phyloP scores from a whole-genome alignment of 2,329 filamentous ascomycete species.

The Hymenoscyphus repandus region DNA sequence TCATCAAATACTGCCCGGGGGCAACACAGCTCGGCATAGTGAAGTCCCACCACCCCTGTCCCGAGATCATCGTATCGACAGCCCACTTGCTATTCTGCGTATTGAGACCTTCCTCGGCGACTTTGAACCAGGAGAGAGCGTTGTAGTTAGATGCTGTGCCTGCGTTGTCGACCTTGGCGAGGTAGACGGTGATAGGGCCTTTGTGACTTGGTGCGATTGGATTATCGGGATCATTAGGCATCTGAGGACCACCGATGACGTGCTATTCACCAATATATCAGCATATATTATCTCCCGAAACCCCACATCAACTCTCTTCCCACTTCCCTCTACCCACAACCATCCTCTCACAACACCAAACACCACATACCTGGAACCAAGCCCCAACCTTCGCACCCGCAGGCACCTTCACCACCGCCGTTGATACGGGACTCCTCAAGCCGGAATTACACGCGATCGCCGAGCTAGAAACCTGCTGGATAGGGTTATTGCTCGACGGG shows the following conservation, averaged over 20 bases:
- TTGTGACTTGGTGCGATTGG: conserved; percentile 44
- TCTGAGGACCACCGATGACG: conserved; percentile 44
- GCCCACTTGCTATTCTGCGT: conserved; percentile 20
- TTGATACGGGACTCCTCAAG: conserved; percentile 33
- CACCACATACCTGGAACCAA: no score
- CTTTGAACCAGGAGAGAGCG: conserved; percentile 38
- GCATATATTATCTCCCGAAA: no score
- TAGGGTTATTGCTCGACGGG: conserved; percentile 44
- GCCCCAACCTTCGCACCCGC: conserved; percentile 44
- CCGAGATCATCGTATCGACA: conserved; percentile 26
- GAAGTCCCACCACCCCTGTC: conserved; percentile 43
- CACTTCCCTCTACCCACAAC: no score
- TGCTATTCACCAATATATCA: no score
- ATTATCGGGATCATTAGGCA: conserved; percentile 39
- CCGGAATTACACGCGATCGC: conserved; percentile 44
- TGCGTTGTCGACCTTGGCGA: conserved; percentile 40
- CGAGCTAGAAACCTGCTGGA: conserved; percentile 41
- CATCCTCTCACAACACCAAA: no score
- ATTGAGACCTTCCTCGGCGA: conserved; percentile 36
- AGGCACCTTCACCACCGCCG: conserved; percentile 39
- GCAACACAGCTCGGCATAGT: conserved; percentile 46
- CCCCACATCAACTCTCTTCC: no score
- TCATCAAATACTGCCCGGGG: conserved; percentile 49
- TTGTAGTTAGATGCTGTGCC: conserved; percentile 21
- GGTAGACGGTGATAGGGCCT: conserved; percentile 39